Percentiles rank a stretch among this genome's conserved stretches.
Conservation (phyloP, 2,329 filamentous ascomycete genomes). For the Aspergillus floridensis region DNA sequence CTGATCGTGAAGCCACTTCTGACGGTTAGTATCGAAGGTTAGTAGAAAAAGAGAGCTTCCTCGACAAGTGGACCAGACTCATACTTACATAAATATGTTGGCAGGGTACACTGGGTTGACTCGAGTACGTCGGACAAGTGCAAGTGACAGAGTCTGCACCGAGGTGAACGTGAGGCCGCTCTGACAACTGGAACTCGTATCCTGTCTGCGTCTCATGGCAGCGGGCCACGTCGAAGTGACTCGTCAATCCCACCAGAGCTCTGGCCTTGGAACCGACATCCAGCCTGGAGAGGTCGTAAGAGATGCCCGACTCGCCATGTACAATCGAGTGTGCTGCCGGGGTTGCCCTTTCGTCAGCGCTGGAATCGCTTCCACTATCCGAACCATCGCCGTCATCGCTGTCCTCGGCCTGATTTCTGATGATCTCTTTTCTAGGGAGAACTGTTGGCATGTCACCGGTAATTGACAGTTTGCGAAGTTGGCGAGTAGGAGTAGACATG, state of each 20-base stretch:
- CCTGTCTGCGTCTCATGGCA: conserved; percentile 31
- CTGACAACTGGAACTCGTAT: conserved; percentile 39
- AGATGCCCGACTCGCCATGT: conserved; percentile 33
- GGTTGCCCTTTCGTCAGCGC: conserved; percentile 17
- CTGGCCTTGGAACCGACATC: conserved; percentile 31
- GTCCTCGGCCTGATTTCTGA: conserved; percentile 16
- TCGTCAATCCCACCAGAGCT: conserved; percentile 35
- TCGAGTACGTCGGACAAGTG: conserved; percentile 36
- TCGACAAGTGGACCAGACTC: neutral
- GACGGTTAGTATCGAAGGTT: conserved; percentile 7
- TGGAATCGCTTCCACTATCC: conserved; percentile 16
- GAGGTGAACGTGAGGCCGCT: conserved; percentile 36
- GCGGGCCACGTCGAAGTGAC: conserved; percentile 34
- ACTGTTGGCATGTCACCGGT: conserved; percentile 33
- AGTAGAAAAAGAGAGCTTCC: neutral
- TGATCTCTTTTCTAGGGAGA: conserved; percentile 26
- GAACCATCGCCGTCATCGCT: conserved; percentile 15
- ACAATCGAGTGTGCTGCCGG: conserved; percentile 24
- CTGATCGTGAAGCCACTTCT: conserved; percentile 44
- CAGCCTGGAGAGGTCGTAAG: conserved; percentile 34
- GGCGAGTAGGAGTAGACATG: conserved; percentile 42
- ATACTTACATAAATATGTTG: conserved; percentile 44
- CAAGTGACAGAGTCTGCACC: conserved; percentile 31
- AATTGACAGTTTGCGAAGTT: conserved; percentile 41
- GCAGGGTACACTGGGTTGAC: conserved; percentile 33